Percentiles rank a stretch among this genome's conserved stretches.
Evolutionary conservation across 2,329 filamentous ascomycete genomes (phyloP).

Genomic region (Colletotrichum higginsianum): DNA sequence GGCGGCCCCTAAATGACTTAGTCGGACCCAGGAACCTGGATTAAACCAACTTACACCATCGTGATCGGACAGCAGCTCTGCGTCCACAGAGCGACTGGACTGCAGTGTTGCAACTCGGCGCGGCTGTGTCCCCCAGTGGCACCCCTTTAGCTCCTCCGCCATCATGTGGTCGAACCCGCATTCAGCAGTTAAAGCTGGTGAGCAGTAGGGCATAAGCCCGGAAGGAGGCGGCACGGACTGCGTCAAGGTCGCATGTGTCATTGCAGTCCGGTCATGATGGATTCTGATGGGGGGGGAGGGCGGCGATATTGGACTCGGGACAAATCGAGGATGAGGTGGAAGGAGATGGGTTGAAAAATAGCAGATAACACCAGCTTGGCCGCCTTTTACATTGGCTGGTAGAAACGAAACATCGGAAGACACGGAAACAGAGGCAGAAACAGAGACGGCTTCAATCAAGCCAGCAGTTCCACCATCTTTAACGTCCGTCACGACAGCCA

Average conservation of each 20-base stretch:
- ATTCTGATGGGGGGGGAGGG: neutral
- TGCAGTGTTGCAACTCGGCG: slow-evolving; percentile 3
- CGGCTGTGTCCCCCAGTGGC: neutral
- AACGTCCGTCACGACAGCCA: neutral
- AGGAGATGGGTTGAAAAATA: neutral
- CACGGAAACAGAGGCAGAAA: neutral
- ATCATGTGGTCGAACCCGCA: neutral
- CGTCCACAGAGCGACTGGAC: neutral
- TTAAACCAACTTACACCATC: neutral
- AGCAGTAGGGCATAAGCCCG: neutral
- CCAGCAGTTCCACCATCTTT: slow-evolving; percentile 23
- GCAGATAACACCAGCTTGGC: neutral
- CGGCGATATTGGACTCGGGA: neutral
- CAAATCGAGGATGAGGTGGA: no score
- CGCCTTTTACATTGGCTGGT: neutral
- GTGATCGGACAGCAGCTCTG: no score
- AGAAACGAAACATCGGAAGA: neutral
- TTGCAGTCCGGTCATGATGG: slow-evolving; percentile 5
- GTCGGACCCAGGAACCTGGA: neutral
- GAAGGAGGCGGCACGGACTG: neutral
- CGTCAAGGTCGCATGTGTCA: slow-evolving; percentile 5
- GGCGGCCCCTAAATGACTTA: neutral
- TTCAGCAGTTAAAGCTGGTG: neutral
- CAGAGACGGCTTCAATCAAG: neutral
- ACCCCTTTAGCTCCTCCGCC: neutral